These are phyloP conservation scores for Teunomyces funiuensis DNA, from an alignment of 805 yeast genomes.

Conservation along the genomic window DNA sequence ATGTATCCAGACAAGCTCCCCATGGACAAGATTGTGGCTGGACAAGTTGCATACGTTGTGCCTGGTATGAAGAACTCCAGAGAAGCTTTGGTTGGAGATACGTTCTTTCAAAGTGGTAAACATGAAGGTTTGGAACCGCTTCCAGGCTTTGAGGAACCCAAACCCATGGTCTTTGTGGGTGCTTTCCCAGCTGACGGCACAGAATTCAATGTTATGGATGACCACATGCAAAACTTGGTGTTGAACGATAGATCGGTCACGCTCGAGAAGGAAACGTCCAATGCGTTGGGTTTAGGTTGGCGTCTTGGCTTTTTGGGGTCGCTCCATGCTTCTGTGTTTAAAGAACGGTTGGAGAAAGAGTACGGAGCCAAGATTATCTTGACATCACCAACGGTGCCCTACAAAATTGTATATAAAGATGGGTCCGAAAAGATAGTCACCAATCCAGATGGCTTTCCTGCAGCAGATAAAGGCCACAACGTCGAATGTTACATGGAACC, in stretches of 20 bases:
- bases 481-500: conserved; percentile 72
- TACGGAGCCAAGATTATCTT: conserved; percentile 90
- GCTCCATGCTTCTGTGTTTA: conserved; percentile 90
- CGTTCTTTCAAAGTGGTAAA: conserved; percentile 64
- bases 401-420: conserved; percentile 65
- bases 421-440: conserved; percentile 68
- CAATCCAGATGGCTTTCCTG: conserved; percentile 94
- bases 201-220: conserved; percentile 86
- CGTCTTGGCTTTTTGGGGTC: conserved; percentile 93
- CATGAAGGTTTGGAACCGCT: conserved; percentile 64
- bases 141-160: conserved; percentile 95
- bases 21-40: conserved; percentile 67
- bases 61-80: conserved; percentile 89
- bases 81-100: conserved; percentile 91
- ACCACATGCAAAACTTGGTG: conserved; percentile 82
- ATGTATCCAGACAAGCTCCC: conserved; percentile 88
- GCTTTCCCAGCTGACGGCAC: conserved; percentile 96
- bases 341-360: conserved; percentile 87
- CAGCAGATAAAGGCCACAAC: conserved; percentile 45
- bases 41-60: conserved; percentile 93
- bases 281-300: conserved; percentile 97
- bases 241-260: conserved; percentile 91
- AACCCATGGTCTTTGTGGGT: conserved; percentile 98
- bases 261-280: conserved; percentile 84
- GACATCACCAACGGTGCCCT: conserved; percentile 96